Evolutionary conservation across 2,329 filamentous ascomycete genomes (phyloP), one percentile per base, ranked within the genome.

Genomic region (Cladosporium phlei): DNA sequence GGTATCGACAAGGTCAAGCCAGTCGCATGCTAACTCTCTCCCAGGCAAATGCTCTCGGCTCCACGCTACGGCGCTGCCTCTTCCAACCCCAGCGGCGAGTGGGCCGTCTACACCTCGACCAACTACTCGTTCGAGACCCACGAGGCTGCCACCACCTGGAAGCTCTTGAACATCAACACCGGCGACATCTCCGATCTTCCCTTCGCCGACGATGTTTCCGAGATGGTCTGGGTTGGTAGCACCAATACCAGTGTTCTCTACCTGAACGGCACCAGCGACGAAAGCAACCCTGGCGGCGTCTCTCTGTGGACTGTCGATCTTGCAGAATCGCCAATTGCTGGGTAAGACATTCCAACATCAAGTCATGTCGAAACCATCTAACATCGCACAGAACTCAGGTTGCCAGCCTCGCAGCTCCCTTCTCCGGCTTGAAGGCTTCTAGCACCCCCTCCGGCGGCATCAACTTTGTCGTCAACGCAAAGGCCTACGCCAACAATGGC

Each of bases 291-390:
- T 6, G 55, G 56, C 33, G 58, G 58, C 21, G 60, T 69, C 27
- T 67, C 65, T 30, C 49, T 70, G n/a, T 70, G 67, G 46, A 61
- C 61, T 7, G 65, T 64, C 16, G 66, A 69, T 48, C 43, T 60
- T 12, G 60, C 60, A 29, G 49, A 54, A 19, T 47, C 51, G 32
- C 47, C 51, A 1, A 52, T 53, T 33, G 35, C 46, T 39, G 43
- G 49, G 58, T 55, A 47, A 30, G 51, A 30, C 16, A 29, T 16
- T 7, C 21, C 12, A 5, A 5, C 17, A 30, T 35, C 4, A 25
- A 5, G 1, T 3, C 12, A 6, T 11, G 30, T 24, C 19, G 19
- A 17, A 19, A 29, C 2, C n/a, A 43, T n/a, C 28, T 46, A 24
- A 42, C 42, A 35, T 16, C 10, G 4, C 4, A 5, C 37, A 53